These are phyloP conservation scores for Herpetomonas samuelpessoai DNA, from an alignment of 208 protist genomes.

Conservation along the genomic window DNA sequence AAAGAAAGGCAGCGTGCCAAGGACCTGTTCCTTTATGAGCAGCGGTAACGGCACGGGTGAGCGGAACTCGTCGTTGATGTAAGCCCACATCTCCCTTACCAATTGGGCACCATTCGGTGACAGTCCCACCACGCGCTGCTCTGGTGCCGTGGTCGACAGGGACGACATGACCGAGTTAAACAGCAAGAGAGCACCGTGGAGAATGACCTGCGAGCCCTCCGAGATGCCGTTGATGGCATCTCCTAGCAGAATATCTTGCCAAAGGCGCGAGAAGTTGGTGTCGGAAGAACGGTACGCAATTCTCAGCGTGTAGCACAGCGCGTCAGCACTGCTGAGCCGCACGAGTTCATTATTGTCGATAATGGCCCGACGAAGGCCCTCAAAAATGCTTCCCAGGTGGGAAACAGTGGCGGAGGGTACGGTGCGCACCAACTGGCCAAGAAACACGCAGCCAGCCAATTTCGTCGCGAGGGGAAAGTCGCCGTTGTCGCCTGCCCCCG, in stretches of 20 bases:
- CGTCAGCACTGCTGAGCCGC: slow-evolving; percentile 35
- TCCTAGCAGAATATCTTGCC: slow-evolving; percentile 59
- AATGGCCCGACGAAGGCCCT: slow-evolving; percentile 52
- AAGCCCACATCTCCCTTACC: slow-evolving; percentile 61
- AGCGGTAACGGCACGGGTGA: slow-evolving; percentile 8
- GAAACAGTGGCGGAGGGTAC: slow-evolving; percentile 64
- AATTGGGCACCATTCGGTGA: slow-evolving; percentile 28
- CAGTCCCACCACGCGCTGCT: slow-evolving; percentile 33
- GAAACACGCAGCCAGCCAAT: slow-evolving; percentile 65
- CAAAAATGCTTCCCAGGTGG: slow-evolving; percentile 47
- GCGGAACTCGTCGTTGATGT: slow-evolving; percentile 44
- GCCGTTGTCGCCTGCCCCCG: neutral
- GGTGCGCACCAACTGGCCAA: slow-evolving; percentile 63
- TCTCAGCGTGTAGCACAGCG: slow-evolving; percentile 47
- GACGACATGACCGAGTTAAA: slow-evolving; percentile 78
- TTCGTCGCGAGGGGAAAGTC: slow-evolving; percentile 41
- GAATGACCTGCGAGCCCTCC: slow-evolving; percentile 28
- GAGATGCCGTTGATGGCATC: slow-evolving; percentile 44
- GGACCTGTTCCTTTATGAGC: slow-evolving; percentile 45
- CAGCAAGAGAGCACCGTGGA: slow-evolving; percentile 58
- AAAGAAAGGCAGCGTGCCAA: slow-evolving; percentile 63
- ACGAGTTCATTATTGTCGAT: slow-evolving; percentile 41
- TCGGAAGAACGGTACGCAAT: slow-evolving; percentile 69
- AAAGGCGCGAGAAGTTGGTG: slow-evolving; percentile 37
- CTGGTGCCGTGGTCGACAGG: slow-evolving; percentile 28